These are phyloP conservation scores for Globisporangium acanthophoron DNA, from an alignment of 352 stramenopile species.

Conservation along the genomic window DNA sequence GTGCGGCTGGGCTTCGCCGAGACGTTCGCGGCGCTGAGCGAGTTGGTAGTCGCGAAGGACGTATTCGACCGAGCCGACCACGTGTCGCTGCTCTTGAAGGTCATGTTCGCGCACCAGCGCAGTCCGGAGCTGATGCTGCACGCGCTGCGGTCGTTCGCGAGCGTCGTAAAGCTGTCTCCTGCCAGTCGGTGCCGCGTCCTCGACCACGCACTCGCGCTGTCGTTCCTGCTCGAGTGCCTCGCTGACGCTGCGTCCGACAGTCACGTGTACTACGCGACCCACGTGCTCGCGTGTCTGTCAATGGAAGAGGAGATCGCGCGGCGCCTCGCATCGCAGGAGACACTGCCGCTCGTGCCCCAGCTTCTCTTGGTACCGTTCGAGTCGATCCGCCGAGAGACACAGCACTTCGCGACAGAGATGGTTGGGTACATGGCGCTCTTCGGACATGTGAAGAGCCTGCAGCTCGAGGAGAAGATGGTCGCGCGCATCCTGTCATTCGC, in stretches of 20 bases:
- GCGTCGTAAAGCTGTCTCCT: conserved; percentile 44
- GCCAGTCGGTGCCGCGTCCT: conserved; percentile 36
- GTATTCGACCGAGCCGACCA: conserved; percentile 35
- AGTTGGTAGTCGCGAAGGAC: conserved; percentile 15
- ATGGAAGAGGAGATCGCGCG: conserved; percentile 42
- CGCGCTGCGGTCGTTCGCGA: conserved; percentile 39
- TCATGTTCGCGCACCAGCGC: conserved; percentile 37
- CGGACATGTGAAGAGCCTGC: conserved; percentile 30
- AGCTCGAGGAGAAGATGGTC: conserved; percentile 26
- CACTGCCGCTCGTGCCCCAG: conserved; percentile 28
- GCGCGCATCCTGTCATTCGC: conserved; percentile 35
- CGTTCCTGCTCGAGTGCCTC: conserved; percentile 46
- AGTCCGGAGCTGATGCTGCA: conserved; percentile 26
- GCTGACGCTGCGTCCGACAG: conserved; percentile 16
- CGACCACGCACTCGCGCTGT: conserved; percentile 18
- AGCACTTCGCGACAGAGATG: conserved; percentile 59
- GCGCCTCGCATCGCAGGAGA: conserved; percentile 19
- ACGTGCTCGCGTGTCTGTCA: conserved; percentile 45
- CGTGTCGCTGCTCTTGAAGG: conserved; percentile 49
- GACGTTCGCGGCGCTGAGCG: conserved; percentile 22
- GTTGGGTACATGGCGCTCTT: conserved; percentile 63
- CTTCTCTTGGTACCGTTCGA: conserved; percentile 26
- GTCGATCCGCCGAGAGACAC: conserved; percentile 23
- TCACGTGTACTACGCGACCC: conserved; percentile 34
- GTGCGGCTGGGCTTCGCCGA: conserved; percentile 20